These are phyloP conservation scores for Jaenimonas drosophilae DNA, from an alignment of 208 protist species.

Conservation along the genomic window DNA sequence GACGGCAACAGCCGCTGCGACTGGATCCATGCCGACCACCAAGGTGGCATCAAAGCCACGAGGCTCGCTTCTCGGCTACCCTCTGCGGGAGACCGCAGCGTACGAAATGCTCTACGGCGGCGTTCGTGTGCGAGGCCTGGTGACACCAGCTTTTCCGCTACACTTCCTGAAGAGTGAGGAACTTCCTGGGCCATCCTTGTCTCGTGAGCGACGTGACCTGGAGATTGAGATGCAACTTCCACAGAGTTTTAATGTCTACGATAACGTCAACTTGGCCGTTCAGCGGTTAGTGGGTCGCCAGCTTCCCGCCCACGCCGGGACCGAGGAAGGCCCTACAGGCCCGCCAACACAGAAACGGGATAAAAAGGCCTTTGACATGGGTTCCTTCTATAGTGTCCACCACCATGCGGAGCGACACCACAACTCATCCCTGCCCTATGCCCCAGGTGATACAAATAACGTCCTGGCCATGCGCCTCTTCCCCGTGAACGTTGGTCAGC, in stretches of 20 bases:
- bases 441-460: slow-evolving; percentile 38
- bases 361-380: slow-evolving; percentile 34
- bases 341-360: no score
- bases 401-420: slow-evolving; percentile 46
- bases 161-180: slow-evolving; percentile 39
- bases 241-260: slow-evolving; percentile 8
- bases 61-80: slow-evolving; percentile 53
- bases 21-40: no score
- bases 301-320: slow-evolving; percentile 3
- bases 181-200: slow-evolving; percentile 43
- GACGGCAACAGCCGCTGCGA: no score
- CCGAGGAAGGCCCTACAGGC: neutral
- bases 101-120: slow-evolving; percentile 78
- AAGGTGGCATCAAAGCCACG: no score
- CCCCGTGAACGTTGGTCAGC: slow-evolving; percentile 49
- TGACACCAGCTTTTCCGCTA: slow-evolving; percentile 30
- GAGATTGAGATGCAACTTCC: slow-evolving; percentile 58
- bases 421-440: slow-evolving; percentile 49
- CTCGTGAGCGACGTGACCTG: slow-evolving; percentile 41
- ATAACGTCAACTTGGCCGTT: slow-evolving; percentile 15
- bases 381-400: slow-evolving; percentile 16
- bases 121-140: slow-evolving; percentile 48
- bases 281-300: slow-evolving; percentile 18
- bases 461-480: slow-evolving; percentile 53
- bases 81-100: slow-evolving; percentile 43